Evolutionary conservation across 1,284 basidiomycete genomes (phyloP).

Genomic region (Apiotrichum porosum): DNA sequence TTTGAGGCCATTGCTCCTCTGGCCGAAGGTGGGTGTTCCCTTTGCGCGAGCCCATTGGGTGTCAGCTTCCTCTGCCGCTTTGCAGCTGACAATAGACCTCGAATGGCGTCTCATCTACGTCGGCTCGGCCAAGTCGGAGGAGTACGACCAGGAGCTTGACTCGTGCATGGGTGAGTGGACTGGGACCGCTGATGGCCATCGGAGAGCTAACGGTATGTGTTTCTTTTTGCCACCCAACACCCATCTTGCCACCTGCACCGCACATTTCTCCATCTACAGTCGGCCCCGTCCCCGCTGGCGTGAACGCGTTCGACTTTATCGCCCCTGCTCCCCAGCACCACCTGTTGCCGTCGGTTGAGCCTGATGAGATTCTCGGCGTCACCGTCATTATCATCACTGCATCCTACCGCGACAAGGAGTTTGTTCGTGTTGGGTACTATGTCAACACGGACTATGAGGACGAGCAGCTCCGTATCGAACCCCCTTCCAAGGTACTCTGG

Average conservation of each 20-base stretch:
- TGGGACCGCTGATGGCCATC: no score
- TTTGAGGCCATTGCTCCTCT: slow-evolving; percentile 95
- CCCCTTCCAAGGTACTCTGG: slow-evolving; percentile 65
- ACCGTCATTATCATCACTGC: slow-evolving; percentile 92
- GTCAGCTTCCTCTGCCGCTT: no score
- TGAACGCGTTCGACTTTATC: slow-evolving; percentile 97
- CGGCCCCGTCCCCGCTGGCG: slow-evolving; percentile 87
- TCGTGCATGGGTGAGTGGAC: slow-evolving; percentile 66
- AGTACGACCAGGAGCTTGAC: slow-evolving; percentile 92
- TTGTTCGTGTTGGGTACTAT: slow-evolving; percentile 98
- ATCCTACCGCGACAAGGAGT: slow-evolving; percentile 89
- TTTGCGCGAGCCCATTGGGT: no score
- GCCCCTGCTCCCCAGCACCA: slow-evolving; percentile 59
- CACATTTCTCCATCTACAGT: slow-evolving; percentile 55
- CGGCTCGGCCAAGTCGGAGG: slow-evolving; percentile 84
- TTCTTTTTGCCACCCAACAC: not conserved
- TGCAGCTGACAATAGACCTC: slow-evolving; percentile 77
- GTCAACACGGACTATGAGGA: slow-evolving; percentile 98
- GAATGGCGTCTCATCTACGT: slow-evolving; percentile 98
- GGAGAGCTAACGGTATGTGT: not conserved
- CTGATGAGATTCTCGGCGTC: slow-evolving; percentile 64
- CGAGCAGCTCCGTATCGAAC: slow-evolving; percentile 75
- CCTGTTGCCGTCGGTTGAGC: slow-evolving; percentile 63
- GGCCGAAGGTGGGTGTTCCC: slow-evolving; percentile 74
- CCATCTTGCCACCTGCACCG: not conserved